A percentile compares a stretch with the other conserved stretches of the same genome.
Evolutionary conservation across 2,329 filamentous ascomycete genomes (phyloP).

Genomic region (Teratosphaeria epicoccoides): DNA sequence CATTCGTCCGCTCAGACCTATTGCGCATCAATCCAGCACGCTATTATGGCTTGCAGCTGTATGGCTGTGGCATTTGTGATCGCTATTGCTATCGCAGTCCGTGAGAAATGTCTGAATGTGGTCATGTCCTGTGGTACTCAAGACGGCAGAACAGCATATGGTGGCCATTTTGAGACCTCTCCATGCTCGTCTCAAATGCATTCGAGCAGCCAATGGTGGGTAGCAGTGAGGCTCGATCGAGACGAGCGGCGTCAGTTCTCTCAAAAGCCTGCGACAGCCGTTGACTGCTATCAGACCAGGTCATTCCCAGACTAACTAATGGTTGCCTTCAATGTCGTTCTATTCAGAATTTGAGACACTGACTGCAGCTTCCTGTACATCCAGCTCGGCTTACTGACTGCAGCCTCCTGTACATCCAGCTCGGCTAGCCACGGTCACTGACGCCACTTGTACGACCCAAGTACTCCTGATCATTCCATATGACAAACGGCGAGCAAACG

Average conservation of each 20-base stretch:
- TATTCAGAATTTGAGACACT: background rate
- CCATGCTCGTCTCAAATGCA: background rate
- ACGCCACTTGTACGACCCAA: background rate
- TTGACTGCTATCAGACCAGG: background rate
- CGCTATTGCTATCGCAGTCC: background rate
- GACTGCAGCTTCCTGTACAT: background rate
- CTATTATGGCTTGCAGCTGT: background rate
- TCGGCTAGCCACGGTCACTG: background rate
- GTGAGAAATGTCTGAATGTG: background rate
- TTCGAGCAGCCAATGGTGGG: background rate
- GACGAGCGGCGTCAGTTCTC: background rate
- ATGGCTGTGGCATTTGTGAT: background rate
- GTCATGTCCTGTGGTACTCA: background rate
- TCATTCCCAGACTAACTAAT: background rate
- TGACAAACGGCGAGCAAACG: background rate
- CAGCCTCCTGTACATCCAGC: background rate
- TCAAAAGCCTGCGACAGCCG: background rate
- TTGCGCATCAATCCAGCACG: too few relatives aligned
- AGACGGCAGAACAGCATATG: background rate
- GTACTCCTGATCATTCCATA: background rate
- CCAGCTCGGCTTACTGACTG: background rate
- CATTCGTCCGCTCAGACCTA: too few relatives aligned
- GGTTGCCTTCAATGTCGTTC: background rate
- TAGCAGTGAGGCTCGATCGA: background rate
- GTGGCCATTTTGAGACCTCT: background rate